A percentile compares a stretch with the other conserved stretches of the same genome.
These are phyloP conservation scores for Microbotryum violaceum DNA, from an alignment of 1,284 basidiomycete genomes.

Conservation along the genomic window DNA sequence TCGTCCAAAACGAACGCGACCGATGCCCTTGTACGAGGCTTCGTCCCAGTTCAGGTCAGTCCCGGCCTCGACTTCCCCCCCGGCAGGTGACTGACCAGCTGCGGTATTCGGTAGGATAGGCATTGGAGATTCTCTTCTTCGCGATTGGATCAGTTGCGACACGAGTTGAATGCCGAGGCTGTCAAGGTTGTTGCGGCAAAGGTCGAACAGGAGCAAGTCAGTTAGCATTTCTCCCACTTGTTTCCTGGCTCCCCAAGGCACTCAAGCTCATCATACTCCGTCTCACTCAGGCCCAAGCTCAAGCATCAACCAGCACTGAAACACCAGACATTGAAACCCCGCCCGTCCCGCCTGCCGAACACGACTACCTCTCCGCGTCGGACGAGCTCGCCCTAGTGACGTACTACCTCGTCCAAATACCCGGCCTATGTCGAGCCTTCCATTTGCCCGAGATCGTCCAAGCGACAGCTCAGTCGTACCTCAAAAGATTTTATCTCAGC, in stretches of 20 bases:
- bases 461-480: slow-evolving; percentile 79
- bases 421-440: slow-evolving; percentile 72
- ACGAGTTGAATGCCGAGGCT: slow-evolving; percentile 61
- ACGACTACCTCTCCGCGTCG: slow-evolving; percentile 65
- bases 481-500: slow-evolving; percentile 94
- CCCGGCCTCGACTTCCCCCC: too few species aligned
- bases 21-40: slow-evolving; percentile 57
- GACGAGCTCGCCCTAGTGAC: slow-evolving; percentile 85
- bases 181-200: slow-evolving; percentile 64
- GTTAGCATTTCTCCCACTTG: slow-evolving; percentile 13
- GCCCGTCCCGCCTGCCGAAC: slow-evolving; percentile 41
- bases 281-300: neutral
- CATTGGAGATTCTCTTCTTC: slow-evolving; percentile 76
- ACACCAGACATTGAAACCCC: slow-evolving; percentile 30
- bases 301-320: slow-evolving; percentile 14
- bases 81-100: too few species aligned
- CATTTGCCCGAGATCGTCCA: slow-evolving; percentile 85
- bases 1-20: slow-evolving; percentile 5
- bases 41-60: slow-evolving; percentile 67
- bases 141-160: slow-evolving; percentile 43
- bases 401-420: slow-evolving; percentile 80
- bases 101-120: slow-evolving; percentile 9
- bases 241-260: neutral
- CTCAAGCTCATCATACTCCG: slow-evolving; percentile 17
- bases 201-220: slow-evolving; percentile 71